phyloP scores from a whole-genome alignment of 2,329 filamentous ascomycete species.

The Nannizziopsis barbatae region DNA sequence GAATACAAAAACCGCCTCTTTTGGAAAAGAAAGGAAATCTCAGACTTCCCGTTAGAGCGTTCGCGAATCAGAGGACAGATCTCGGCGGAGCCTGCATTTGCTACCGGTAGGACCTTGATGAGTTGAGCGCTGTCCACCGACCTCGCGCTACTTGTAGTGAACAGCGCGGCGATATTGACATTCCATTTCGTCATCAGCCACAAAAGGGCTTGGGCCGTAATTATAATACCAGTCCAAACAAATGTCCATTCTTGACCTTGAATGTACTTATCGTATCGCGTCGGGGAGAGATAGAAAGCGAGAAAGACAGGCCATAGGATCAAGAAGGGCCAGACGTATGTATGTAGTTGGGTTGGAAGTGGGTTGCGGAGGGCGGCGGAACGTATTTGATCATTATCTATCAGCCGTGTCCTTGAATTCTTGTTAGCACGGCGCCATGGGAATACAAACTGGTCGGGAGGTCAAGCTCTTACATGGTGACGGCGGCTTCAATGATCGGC shows the following conservation, averaged over 20 bases:
- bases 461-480: conserved; percentile 13
- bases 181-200: conserved; percentile 99
- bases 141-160: conserved; percentile 63
- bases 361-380: conserved; percentile 79
- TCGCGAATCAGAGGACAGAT: conserved; percentile 75
- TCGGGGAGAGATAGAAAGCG: conserved; percentile 68
- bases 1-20: conserved; percentile 92
- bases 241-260: conserved; percentile 96
- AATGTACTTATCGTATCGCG: conserved; percentile 83
- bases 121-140: conserved; percentile 63
- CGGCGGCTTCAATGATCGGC: not conserved
- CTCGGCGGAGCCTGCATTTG: conserved; percentile 79
- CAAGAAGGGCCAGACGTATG: conserved; percentile 87
- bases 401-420: conserved; percentile 58
- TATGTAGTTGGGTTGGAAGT: conserved; percentile 65
- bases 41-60: conserved; percentile 60
- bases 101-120: conserved; percentile 84
- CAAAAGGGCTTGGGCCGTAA: conserved; percentile 74
- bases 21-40: conserved; percentile 87
- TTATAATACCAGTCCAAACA: conserved; percentile 79
- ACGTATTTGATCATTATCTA: conserved; percentile 84
- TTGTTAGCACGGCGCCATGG: not conserved
- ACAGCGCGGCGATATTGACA: conserved; percentile 69
- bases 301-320: conserved; percentile 89
- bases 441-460: not conserved